phyloP scores from a whole-genome alignment of 495 filamentous ascomycete genomes.

The Podospora sp. region DNA sequence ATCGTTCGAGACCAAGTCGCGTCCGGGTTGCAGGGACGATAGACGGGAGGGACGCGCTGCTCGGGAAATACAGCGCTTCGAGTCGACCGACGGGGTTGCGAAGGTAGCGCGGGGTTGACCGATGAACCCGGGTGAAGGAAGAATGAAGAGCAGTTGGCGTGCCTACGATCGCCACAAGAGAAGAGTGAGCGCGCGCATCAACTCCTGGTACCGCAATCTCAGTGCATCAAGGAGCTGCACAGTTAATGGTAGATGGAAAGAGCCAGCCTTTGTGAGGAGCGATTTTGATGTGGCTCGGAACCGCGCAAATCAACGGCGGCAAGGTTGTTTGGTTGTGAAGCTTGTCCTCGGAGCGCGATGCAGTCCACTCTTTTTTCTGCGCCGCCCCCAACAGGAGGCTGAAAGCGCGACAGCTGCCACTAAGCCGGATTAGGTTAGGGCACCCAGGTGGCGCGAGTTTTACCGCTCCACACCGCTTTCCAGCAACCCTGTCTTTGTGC shows the following conservation, averaged over 20 bases:
- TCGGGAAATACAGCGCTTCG: background rate
- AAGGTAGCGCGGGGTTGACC: background rate
- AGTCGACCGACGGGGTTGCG: background rate
- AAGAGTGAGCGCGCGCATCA: conserved; percentile 32
- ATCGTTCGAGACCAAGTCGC: background rate
- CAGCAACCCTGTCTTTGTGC: background rate
- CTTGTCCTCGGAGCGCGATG: conserved; percentile 1
- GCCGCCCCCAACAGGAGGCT: conserved; percentile 24
- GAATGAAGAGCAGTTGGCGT: conserved; percentile 6
- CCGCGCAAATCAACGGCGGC: background rate
- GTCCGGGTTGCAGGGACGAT: background rate
- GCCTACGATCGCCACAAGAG: conserved; percentile 35
- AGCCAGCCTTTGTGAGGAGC: background rate
- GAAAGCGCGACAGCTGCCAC: conserved; percentile 30
- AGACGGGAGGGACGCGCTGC: background rate
- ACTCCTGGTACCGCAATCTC: conserved; percentile 27
- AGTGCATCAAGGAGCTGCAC: conserved; percentile 23
- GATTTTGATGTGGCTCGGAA: background rate
- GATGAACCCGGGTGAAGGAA: background rate
- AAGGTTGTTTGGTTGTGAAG: conserved; percentile 9
- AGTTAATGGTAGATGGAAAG: no score
- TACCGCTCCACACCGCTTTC: conserved; percentile 2
- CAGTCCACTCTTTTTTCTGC: conserved; percentile 28
- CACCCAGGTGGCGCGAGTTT: background rate
- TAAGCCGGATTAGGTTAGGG: conserved; percentile 22